These are phyloP conservation scores for Penicillium corylophilum DNA, from an alignment of 2,329 filamentous ascomycete species.

Conservation along the genomic window DNA sequence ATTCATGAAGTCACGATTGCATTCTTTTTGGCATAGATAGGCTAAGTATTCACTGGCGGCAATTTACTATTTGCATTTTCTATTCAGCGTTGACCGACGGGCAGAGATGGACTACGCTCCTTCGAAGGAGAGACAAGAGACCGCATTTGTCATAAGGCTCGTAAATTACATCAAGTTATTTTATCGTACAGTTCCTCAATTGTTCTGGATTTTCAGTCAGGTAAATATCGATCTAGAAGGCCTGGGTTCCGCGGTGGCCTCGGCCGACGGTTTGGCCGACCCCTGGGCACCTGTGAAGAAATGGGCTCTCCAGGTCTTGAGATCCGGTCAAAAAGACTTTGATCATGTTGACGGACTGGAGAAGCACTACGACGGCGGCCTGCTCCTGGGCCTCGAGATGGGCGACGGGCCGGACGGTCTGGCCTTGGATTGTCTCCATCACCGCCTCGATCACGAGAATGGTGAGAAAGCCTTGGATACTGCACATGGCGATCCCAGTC, in stretches of 20 bases:
- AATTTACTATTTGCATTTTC: not conserved
- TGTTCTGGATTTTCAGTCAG: conserved; percentile 23
- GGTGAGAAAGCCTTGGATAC: conserved; percentile 50
- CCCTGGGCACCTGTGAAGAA: not conserved
- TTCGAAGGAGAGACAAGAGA: not conserved
- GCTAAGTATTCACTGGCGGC: not conserved
- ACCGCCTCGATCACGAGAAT: conserved; percentile 1
- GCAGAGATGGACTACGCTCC: not conserved
- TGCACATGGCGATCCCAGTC: conserved; percentile 82
- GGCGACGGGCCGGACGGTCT: conserved; percentile 3
- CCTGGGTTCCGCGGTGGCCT: conserved; percentile 17
- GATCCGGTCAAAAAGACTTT: conserved; percentile 24
- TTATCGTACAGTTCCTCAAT: not conserved
- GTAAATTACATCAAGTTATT: not conserved
- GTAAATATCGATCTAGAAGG: conserved; percentile 34
- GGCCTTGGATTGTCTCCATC: not conserved
- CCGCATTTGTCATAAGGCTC: not conserved
- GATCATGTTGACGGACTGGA: conserved; percentile 19
- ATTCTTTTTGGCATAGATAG: conserved; percentile 16
- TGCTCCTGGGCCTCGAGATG: not conserved
- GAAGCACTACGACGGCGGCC: conserved; percentile 20
- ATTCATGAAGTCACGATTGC: conserved; percentile 21
- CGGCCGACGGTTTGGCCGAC: not conserved
- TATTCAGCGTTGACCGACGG: too few species aligned
- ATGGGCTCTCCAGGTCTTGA: conserved; percentile 19